A percentile compares a stretch with the other conserved stretches of the same genome.
Conservation (phyloP, 495 filamentous ascomycete species). For the Aspergillus haitiensis region DNA sequence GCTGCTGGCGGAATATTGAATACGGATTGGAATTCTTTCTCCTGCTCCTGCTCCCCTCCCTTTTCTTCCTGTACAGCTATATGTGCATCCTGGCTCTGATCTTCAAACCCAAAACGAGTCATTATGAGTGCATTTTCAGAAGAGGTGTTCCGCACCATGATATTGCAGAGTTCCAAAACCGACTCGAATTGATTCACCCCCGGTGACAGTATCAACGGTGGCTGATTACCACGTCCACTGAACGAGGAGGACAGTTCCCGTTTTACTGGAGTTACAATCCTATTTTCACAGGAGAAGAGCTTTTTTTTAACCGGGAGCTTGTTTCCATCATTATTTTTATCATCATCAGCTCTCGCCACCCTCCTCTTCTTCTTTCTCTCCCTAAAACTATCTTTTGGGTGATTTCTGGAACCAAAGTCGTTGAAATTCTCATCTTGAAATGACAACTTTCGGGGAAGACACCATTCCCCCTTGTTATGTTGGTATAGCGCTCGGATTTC, state of each 20-base stretch:
- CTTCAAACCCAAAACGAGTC: constrained; percentile 11
- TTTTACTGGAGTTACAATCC: not conserved
- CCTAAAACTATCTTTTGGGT: constrained; percentile 4
- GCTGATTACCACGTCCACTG: constrained; percentile 12
- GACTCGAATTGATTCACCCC: constrained; percentile 33
- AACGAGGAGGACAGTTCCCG: not conserved
- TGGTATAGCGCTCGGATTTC: constrained; percentile 28
- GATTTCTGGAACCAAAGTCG: constrained; percentile 2
- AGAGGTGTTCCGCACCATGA: constrained; percentile 40
- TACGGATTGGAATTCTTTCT: constrained; percentile 3
- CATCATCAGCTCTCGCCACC: too few species aligned
- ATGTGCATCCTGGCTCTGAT: too few species aligned
- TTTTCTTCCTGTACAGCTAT: not conserved
- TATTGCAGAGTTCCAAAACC: constrained; percentile 31
- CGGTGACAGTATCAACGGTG: constrained; percentile 39
- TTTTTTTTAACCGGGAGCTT: too few species aligned
- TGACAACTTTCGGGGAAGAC: constrained; percentile 31
- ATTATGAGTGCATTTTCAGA: constrained; percentile 27
- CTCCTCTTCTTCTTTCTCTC: constrained; percentile 6
- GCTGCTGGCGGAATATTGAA: constrained; percentile 56
- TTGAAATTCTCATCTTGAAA: not conserved
- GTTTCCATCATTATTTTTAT: too few species aligned
- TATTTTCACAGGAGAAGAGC: too few species aligned
- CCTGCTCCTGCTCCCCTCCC: not conserved
- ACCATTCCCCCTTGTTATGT: constrained; percentile 37